Evolutionary conservation across 139 green algal genomes (phyloP).

Genomic region (Chlamydomonas sp.): DNA sequence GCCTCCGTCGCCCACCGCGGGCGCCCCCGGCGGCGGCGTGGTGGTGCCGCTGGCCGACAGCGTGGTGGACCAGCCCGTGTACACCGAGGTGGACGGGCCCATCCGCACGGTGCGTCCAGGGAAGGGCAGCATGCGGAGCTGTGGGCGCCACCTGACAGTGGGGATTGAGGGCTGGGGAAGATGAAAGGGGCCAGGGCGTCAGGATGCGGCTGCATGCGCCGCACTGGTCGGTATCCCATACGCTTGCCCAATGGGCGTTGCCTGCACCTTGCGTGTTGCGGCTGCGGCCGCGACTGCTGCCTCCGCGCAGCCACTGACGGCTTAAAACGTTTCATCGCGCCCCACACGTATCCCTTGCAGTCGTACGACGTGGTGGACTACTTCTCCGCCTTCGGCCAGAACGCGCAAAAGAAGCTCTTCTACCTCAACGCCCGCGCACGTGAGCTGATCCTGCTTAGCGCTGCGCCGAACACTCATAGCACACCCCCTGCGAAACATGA

Average conservation of each 20-base stretch:
- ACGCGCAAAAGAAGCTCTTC: constrained; percentile 58
- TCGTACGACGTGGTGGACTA: constrained; percentile 58
- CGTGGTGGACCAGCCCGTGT: constrained; percentile 52
- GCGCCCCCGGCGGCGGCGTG: background rate
- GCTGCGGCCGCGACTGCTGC: background rate
- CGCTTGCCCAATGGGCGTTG: background rate
- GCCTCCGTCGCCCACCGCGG: background rate
- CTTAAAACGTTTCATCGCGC: background rate
- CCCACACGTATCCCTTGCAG: background rate
- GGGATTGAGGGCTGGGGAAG: background rate
- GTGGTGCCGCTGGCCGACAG: constrained; percentile 1
- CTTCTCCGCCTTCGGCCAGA: constrained; percentile 52
- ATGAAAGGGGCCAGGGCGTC: background rate
- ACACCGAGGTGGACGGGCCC: constrained; percentile 27
- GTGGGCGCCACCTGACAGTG: background rate
- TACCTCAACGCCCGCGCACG: constrained; percentile 50
- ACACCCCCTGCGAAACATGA: too few relatives aligned
- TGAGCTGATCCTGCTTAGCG: background rate
- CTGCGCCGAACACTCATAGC: too few relatives aligned
- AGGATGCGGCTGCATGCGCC: background rate
- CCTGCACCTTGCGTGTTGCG: background rate
- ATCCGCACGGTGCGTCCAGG: constrained; percentile 34
- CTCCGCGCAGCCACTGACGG: background rate
- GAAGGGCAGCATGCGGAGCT: background rate
- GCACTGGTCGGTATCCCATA: background rate